Percentiles rank a stretch among this genome's conserved stretches.
phyloP scores from a whole-genome alignment of 352 stramenopile species.

The Globisporangium orthogonon region DNA sequence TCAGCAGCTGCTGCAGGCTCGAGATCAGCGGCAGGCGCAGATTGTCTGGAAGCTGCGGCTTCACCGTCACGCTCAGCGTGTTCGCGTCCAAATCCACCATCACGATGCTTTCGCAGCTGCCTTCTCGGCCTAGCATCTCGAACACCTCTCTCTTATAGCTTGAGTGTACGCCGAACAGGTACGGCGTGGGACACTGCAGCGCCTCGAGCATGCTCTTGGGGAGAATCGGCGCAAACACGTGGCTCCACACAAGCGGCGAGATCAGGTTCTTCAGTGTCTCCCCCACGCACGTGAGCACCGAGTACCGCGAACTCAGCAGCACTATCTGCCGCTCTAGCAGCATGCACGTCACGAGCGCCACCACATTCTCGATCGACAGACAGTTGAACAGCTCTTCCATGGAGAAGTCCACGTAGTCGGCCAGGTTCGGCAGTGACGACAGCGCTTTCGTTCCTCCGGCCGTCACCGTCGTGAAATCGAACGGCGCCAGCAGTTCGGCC shows the following conservation, averaged over 20 bases:
- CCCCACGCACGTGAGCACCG: slow-evolving; percentile 68
- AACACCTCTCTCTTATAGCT: slow-evolving; percentile 59
- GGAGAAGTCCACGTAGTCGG: slow-evolving; percentile 66
- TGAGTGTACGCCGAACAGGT: slow-evolving; percentile 80
- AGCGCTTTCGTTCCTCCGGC: slow-evolving; percentile 15
- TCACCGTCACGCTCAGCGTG: slow-evolving; percentile 35
- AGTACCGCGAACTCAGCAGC: slow-evolving; percentile 73
- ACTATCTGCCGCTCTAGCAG: slow-evolving; percentile 76
- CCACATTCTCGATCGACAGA: slow-evolving; percentile 62
- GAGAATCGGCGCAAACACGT: slow-evolving; percentile 81
- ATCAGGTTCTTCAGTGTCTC: slow-evolving; percentile 80
- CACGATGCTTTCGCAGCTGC: slow-evolving; percentile 64
- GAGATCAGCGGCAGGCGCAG: slow-evolving; percentile 35
- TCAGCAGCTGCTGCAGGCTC: slow-evolving; percentile 55
- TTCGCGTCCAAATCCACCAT: slow-evolving; percentile 69
- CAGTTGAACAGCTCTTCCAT: slow-evolving; percentile 82
- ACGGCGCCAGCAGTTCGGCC: slow-evolving; percentile 51
- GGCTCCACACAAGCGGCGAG: slow-evolving; percentile 73
- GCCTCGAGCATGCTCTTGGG: slow-evolving; percentile 78
- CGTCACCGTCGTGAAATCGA: slow-evolving; percentile 40
- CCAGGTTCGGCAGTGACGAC: slow-evolving; percentile 37
- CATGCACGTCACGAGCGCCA: slow-evolving; percentile 64
- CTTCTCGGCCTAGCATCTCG: slow-evolving; percentile 70
- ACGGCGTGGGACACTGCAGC: slow-evolving; percentile 80
- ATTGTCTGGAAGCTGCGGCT: slow-evolving; percentile 37